phyloP scores from a whole-genome alignment of 306 rosid genomes.

The Sesbania bispinosa region DNA sequence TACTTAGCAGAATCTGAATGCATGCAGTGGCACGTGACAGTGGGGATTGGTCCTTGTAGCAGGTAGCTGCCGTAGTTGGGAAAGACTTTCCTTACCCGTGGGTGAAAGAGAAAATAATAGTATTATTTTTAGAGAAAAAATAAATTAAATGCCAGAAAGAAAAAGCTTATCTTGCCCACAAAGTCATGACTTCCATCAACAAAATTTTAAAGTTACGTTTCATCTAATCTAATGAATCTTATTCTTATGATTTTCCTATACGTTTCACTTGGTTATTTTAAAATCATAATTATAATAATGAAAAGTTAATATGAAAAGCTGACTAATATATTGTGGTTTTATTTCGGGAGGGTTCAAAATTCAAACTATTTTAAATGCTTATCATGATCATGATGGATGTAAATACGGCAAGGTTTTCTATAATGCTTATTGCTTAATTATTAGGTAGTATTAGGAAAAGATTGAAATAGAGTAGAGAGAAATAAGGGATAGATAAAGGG shows the following conservation, averaged over 20 bases:
- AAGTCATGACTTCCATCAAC: constrained; percentile 32
- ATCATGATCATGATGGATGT: not conserved
- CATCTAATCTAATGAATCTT: constrained; percentile 17
- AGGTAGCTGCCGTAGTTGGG: constrained; percentile 33
- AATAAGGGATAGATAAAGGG: too few species aligned
- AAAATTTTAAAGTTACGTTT: constrained; percentile 41
- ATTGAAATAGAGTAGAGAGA: too few species aligned
- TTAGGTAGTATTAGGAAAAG: too few species aligned
- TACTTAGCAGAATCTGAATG: constrained; percentile 19
- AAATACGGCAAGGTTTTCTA: too few species aligned
- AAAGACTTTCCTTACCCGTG: constrained; percentile 34
- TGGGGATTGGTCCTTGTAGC: constrained; percentile 33
- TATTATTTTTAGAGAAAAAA: not conserved
- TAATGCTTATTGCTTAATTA: too few species aligned
- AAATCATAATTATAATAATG: not conserved
- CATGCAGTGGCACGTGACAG: constrained; percentile 39
- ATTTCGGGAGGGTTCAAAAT: constrained; percentile 4
- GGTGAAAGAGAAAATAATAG: constrained; percentile 15
- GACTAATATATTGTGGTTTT: not conserved
- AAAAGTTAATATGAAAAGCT: constrained; percentile 2
- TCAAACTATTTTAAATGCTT: not conserved
- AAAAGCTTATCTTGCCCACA: constrained; percentile 20
- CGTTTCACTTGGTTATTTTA: not conserved
- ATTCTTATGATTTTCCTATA: not conserved
- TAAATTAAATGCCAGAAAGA: not conserved